phyloP scores from a whole-genome alignment of 257 asterid genomes.

The Ilex asprella region DNA sequence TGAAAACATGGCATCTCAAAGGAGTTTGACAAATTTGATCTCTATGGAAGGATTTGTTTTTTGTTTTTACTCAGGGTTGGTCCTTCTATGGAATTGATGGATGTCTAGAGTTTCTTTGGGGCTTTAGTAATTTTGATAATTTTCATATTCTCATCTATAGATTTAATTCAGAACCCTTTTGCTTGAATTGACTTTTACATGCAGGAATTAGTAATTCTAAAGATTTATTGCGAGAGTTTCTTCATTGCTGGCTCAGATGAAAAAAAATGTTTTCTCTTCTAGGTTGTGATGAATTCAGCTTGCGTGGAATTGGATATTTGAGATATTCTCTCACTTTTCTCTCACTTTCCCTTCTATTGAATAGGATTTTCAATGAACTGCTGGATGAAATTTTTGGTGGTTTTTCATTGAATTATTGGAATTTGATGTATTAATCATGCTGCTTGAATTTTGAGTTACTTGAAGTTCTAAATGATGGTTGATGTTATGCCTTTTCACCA shows the following conservation, averaged over 20 bases:
- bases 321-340: background rate
- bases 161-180: background rate
- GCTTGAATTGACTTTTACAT: background rate
- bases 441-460: conserved; percentile 7
- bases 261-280: background rate
- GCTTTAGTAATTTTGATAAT: background rate
- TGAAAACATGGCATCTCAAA: background rate
- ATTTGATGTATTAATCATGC: conserved; percentile 4
- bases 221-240: background rate
- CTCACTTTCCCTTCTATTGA: background rate
- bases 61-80: too few species aligned
- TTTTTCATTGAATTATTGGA: too few species aligned
- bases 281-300: background rate
- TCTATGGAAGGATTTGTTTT: too few species aligned
- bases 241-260: background rate
- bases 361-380: background rate
- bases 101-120: background rate
- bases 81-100: background rate
- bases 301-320: background rate
- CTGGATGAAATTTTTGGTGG: background rate
- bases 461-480: too few species aligned
- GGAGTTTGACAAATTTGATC: background rate
- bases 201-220: background rate
- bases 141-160: background rate
- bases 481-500: too few species aligned